Base-by-base conservation (phyloP, 2,329 filamentous ascomycete species). In the Cladophialophora chaetospira region DNA sequence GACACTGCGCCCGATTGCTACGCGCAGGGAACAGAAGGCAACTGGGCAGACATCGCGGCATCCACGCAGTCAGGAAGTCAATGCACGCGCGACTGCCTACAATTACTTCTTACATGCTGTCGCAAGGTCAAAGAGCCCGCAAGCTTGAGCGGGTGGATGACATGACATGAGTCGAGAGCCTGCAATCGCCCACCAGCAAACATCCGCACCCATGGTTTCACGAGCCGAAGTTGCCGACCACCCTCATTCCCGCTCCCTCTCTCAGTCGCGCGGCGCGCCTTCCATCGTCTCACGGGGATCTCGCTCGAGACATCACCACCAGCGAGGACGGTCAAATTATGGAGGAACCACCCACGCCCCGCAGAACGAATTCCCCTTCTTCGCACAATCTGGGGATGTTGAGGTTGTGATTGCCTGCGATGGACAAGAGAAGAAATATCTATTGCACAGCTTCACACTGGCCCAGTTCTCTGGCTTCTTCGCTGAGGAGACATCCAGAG, bases 401-500 rank as follows among this genome's bases (percentile, higher is more conserved):
- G 93, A 97, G 74, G 91, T 97, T 61, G 70, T 93, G 53, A 83
- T 97, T 67, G 82, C 81, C 68, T 81, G 84, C 11, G 82, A 88
- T 51, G 80, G 83, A 60, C 84, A 86, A 69, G 88, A 94, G 73
- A 89, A 90, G 70, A 82, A 88, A 60, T 97, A 97, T 71, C 80
- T 97, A 44, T 80, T 97, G 55, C 93, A 97, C 75, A 82, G 87
- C 58, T 82, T 97, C 68, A 96, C 93, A 36, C 77, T 97, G 64
- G 87, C 89, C 28, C 89, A 95, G 73, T 96, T 89, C 68, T 96
- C 91, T 4, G 91, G 91, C 13, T 97, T 96, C 77, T 97, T 97
- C 70, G 90, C 85, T 67, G 85, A 87, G 55, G 87, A 92, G 70
- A 95, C 90, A 89, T 85, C 86, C 52, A 71, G 70, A 31, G 64